Evolutionary conservation across 176 grass and related monocot species (phyloP).

Genomic region (Oryza glaberrima): DNA sequence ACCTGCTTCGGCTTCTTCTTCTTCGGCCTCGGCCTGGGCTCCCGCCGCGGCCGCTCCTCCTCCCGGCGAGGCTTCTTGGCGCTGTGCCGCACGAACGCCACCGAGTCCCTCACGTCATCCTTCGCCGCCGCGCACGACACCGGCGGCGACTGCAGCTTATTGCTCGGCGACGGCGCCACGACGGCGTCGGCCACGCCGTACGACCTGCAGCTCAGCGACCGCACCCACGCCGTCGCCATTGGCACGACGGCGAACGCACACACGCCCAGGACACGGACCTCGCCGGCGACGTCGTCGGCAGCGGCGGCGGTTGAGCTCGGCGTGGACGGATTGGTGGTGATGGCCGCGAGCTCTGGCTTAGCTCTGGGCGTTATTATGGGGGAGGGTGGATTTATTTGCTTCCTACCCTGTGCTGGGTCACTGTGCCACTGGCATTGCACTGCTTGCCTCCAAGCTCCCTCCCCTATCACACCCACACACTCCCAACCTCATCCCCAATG

Average conservation of each 20-base stretch:
- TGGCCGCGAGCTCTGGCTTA: conserved; percentile 16
- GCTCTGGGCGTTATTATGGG: conserved; percentile 60
- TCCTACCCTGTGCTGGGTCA: conserved; percentile 23
- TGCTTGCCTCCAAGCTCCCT: too few relatives aligned
- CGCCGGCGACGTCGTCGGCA: not conserved
- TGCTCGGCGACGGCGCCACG: conserved; percentile 14
- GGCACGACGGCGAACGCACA: conserved; percentile 19
- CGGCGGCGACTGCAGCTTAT: conserved; percentile 5
- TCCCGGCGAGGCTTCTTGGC: conserved; percentile 28
- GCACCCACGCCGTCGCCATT: conserved; percentile 79
- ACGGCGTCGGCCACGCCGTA: conserved; percentile 61
- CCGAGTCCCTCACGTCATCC: conserved; percentile 43
- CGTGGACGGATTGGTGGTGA: conserved; percentile 11
- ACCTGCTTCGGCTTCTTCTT: conserved; percentile 60
- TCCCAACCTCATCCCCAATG: not conserved
- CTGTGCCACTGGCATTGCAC: conserved; percentile 34
- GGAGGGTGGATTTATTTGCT: conserved; percentile 43
- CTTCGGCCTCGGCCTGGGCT: conserved; percentile 41
- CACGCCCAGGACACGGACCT: not conserved
- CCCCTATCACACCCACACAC: accelerated
- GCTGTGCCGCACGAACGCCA: conserved; percentile 30
- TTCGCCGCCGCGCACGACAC: conserved; percentile 39
- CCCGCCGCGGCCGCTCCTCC: conserved; percentile 28
- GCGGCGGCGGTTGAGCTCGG: conserved; percentile 5
- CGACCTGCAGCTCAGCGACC: conserved; percentile 71